Base-by-base conservation (phyloP, 2,329 filamentous ascomycete species). In the Sarocladium brachiariae region DNA sequence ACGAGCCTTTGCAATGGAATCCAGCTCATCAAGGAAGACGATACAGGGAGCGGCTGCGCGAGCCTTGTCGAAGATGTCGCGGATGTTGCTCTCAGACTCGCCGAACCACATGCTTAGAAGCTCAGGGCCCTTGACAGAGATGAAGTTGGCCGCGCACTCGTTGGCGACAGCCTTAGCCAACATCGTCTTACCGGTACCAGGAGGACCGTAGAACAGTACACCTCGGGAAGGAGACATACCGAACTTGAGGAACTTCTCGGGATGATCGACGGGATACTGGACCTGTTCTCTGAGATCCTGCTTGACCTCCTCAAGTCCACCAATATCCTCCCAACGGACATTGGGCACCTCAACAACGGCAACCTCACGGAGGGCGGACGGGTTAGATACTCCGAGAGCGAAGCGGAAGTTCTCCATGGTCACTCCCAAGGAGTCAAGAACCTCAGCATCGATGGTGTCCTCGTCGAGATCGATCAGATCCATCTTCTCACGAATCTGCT, bases 321-420 rank as follows among this genome's bases (percentile, higher is more conserved):
- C 95, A 73, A 99, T 97, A 66, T 99, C 93, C 73, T 99, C 93
- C 93, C 93, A 99, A 72, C 92, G 90, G 59, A 96, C 91, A 69
- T 99, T 99, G 74, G 93, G 93, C 63, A 97, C 92, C 73, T 99
- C 95, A 70, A 99, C 95, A 59, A 99, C 93, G 50, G 93, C 93
- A 63, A 99, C 93, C 74, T 99, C 93, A 71, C 93, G 93, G 51
- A 99, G 89, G 59, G 93, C 93, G 57, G 93, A 97, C 62, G 93
- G 93, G 81, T 99, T 99, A 71, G 91, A 96, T 54, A 96, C 91
- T 63, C 93, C 93, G 48, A 99, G 87, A 54, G 93, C 92, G 64
- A 96, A 99, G 62, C 91, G 88, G 89, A 99, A 99, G 82, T 99
- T 99, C 72, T 99, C 93, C 89, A 97, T 97, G 55, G 93, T 99